Evolutionary conservation across 1,139 yeast genomes (phyloP).

Genomic region (Kurtzmaniella quercitrusa): DNA sequence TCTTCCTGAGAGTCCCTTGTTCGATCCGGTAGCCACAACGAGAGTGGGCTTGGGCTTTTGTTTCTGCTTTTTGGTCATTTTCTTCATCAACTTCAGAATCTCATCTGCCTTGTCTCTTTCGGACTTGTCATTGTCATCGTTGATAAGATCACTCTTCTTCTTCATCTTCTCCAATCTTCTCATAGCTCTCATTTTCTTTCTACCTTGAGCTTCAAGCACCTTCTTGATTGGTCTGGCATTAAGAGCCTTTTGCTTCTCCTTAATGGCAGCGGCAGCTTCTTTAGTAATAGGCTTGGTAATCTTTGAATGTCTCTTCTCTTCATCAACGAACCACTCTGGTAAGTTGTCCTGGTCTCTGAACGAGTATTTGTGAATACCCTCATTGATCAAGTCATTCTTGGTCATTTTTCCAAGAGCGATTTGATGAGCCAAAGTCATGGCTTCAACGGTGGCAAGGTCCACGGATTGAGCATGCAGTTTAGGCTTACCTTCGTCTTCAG

Average conservation of each 20-base stretch:
- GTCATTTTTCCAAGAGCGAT: constrained; percentile 84
- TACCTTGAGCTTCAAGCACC: constrained; percentile 94
- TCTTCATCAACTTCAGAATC: constrained; percentile 79
- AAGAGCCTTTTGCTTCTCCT: constrained; percentile 82
- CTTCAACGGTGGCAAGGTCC: constrained; percentile 89
- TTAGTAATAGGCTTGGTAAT: constrained; percentile 89
- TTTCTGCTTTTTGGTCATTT: constrained; percentile 72
- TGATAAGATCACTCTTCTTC: constrained; percentile 90
- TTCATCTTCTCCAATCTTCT: constrained; percentile 84
- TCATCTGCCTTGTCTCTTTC: constrained; percentile 95
- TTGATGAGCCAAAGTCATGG: constrained; percentile 97
- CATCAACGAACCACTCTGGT: constrained; percentile 96
- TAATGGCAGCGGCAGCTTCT: constrained; percentile 91
- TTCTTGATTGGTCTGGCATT: constrained; percentile 98
- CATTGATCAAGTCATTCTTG: constrained; percentile 80
- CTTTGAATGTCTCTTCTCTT: constrained; percentile 82
- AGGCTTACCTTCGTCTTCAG: constrained; percentile 34
- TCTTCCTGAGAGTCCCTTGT: constrained; percentile 87
- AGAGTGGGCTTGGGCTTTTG: constrained; percentile 79
- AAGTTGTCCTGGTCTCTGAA: constrained; percentile 87
- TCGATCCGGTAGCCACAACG: constrained; percentile 85
- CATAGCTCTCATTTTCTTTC: constrained; percentile 93
- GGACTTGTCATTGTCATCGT: constrained; percentile 80
- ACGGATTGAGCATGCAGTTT: constrained; percentile 57
- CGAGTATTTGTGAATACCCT: constrained; percentile 87